A percentile compares a stretch with the other conserved stretches of the same genome.
These are phyloP conservation scores for Candida tallmaniae DNA, from an alignment of 805 yeast genomes.

Conservation along the genomic window DNA sequence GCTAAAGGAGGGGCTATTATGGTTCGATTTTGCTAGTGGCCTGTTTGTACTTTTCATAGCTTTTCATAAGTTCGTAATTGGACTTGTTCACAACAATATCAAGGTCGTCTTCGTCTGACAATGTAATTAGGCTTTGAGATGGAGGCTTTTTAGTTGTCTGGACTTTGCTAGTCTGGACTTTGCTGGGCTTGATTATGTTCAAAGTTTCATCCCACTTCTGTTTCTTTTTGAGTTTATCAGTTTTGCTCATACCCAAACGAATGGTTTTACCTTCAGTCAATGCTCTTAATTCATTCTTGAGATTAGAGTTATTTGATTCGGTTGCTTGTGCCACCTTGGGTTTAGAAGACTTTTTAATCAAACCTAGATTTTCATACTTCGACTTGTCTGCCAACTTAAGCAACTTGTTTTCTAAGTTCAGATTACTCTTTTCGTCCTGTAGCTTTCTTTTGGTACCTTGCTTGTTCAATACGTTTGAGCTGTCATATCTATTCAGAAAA, in stretches of 20 bases:
- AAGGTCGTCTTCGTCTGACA: slow-evolving; percentile 10
- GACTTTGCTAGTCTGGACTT: background rate
- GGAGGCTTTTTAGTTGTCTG: background rate
- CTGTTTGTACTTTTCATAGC: slow-evolving; percentile 6
- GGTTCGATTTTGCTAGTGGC: background rate
- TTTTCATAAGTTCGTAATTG: slow-evolving; percentile 3
- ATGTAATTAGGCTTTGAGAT: background rate
- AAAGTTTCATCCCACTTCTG: slow-evolving; percentile 9
- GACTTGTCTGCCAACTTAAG: slow-evolving; percentile 15
- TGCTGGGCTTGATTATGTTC: background rate
- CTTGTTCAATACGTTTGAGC: slow-evolving; percentile 42
- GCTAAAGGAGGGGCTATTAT: no score
- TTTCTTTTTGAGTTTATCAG: slow-evolving; percentile 6
- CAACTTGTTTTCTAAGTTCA: slow-evolving; percentile 34
- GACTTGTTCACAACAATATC: slow-evolving; percentile 7
- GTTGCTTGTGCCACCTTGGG: background rate
- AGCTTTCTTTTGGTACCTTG: slow-evolving; percentile 32
- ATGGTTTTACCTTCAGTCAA: slow-evolving; percentile 9
- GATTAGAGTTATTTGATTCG: background rate
- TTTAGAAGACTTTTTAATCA: slow-evolving; percentile 8
- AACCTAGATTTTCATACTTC: slow-evolving; percentile 17
- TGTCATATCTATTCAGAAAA: slow-evolving; percentile 36
- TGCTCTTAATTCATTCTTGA: slow-evolving; percentile 5
- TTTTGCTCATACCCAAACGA: slow-evolving; percentile 11
- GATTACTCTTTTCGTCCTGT: slow-evolving; percentile 25